Evolutionary conservation across 1,284 basidiomycete genomes (phyloP).

Genomic region (Phellinidium pouzarii): DNA sequence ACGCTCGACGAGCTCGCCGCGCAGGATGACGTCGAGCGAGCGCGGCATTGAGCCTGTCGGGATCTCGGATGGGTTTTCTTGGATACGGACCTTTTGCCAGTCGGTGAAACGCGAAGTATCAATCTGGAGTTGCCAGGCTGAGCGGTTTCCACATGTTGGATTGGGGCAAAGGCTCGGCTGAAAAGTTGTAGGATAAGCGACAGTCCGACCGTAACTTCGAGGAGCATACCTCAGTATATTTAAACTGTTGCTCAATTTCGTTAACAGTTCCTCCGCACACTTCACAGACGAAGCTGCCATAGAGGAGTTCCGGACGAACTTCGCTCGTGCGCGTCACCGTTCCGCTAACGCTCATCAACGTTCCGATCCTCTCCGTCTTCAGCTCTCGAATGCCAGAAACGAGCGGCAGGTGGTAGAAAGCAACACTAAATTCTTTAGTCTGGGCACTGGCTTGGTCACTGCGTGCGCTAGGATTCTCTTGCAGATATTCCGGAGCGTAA

Average conservation of each 20-base stretch:
- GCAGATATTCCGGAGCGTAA: constrained; percentile 89
- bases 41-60: constrained; percentile 99
- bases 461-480: constrained; percentile 78
- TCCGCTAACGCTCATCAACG: constrained; percentile 88
- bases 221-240: constrained; percentile 87
- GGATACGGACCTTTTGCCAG: constrained; percentile 99
- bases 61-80: constrained; percentile 98
- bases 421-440: constrained; percentile 90
- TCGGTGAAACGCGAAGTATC: constrained; percentile 97
- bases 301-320: constrained; percentile 92
- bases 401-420: constrained; percentile 94
- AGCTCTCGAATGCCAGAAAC: constrained; percentile 95
- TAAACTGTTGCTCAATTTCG: constrained; percentile 99
- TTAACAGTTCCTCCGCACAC: constrained; percentile 83
- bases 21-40: constrained; percentile 90
- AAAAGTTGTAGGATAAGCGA: constrained; percentile 12
- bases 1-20: constrained; percentile 91
- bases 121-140: constrained; percentile 90
- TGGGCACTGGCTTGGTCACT: constrained; percentile 81
- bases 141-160: constrained; percentile 85
- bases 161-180: constrained; percentile 93
- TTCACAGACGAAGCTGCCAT: constrained; percentile 90
- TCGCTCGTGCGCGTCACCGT: constrained; percentile 98
- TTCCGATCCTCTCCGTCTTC: constrained; percentile 88
- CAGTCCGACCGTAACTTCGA: not conserved